phyloP scores from a whole-genome alignment of 2,329 filamentous ascomycete genomes.

The Monilinia polystroma region DNA sequence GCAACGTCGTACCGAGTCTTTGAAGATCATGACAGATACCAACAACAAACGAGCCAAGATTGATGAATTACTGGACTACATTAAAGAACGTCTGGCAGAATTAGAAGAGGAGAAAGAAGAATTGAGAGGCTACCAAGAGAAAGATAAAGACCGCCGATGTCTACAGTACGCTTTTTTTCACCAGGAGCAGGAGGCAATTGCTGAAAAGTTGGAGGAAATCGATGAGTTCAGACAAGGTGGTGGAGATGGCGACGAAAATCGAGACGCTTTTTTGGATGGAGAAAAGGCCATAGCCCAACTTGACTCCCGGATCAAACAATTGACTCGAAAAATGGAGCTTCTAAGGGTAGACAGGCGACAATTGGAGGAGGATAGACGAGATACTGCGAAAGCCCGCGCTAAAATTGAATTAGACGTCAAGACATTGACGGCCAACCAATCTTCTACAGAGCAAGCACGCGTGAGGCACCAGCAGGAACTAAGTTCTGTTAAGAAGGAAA shows the following conservation, averaged over 20 bases:
- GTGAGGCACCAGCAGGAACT: constrained; percentile 70
- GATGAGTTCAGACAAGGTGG: constrained; percentile 80
- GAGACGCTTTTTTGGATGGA: constrained; percentile 71
- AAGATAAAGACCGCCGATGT: constrained; percentile 86
- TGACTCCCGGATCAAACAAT: constrained; percentile 74
- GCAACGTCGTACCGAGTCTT: constrained; percentile 80
- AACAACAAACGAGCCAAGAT: constrained; percentile 94
- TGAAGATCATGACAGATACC: constrained; percentile 97
- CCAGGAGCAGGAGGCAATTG: constrained; percentile 78
- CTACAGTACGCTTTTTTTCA: constrained; percentile 94
- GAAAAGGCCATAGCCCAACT: constrained; percentile 77
- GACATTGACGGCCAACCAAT: constrained; percentile 77
- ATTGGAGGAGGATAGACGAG: constrained; percentile 84
- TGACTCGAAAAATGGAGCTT: constrained; percentile 80
- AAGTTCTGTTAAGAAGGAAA: constrained; percentile 68
- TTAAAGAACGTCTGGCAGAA: constrained; percentile 84
- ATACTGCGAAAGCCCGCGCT: constrained; percentile 74
- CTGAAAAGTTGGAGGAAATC: constrained; percentile 75
- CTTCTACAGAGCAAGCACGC: constrained; percentile 70
- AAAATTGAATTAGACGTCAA: constrained; percentile 86
- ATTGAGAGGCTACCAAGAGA: constrained; percentile 88
- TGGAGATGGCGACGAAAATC: constrained; percentile 79
- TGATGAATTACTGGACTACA: constrained; percentile 86
- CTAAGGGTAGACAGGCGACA: constrained; percentile 82
- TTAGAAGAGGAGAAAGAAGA: constrained; percentile 98